Evolutionary conservation across 1,284 basidiomycete species (phyloP).

Genomic region (Cryptococcus sp.): DNA sequence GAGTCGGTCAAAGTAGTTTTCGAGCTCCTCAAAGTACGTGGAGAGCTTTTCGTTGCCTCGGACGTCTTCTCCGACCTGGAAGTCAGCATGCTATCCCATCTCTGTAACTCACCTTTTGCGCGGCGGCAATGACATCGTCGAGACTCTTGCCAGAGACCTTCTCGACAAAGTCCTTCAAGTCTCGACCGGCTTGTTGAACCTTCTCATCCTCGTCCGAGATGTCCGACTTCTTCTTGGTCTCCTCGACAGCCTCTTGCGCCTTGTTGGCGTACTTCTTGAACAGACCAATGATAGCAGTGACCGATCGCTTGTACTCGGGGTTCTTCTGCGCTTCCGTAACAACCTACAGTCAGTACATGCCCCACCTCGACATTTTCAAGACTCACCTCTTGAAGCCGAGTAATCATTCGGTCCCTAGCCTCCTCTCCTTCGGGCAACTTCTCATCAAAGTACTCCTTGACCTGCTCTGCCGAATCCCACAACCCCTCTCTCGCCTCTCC

Average conservation of each 20-base stretch:
- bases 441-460: constrained; percentile 47
- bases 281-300: constrained; percentile 46
- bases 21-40: constrained; percentile 42
- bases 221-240: constrained; percentile 42
- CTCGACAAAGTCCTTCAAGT: constrained; percentile 47
- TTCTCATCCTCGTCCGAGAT: constrained; percentile 44
- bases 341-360: constrained; percentile 17
- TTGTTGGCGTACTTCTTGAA: constrained; percentile 49
- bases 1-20: constrained; percentile 38
- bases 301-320: constrained; percentile 45
- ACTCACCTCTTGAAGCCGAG: constrained; percentile 44
- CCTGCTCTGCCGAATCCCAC: constrained; percentile 31
- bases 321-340: constrained; percentile 39
- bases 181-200: constrained; percentile 44
- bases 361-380: constrained; percentile 19
- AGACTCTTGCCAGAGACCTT: constrained; percentile 46
- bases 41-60: constrained; percentile 42
- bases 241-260: constrained; percentile 44
- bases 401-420: constrained; percentile 47
- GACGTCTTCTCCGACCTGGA: constrained; percentile 42
- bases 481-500: constrained; percentile 34
- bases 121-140: constrained; percentile 40
- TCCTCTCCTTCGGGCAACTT: constrained; percentile 48
- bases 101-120: constrained; percentile 32
- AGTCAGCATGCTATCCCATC: not conserved